phyloP scores from a whole-genome alignment of 2,329 filamentous ascomycete species.

The Bipolaris gigantea region DNA sequence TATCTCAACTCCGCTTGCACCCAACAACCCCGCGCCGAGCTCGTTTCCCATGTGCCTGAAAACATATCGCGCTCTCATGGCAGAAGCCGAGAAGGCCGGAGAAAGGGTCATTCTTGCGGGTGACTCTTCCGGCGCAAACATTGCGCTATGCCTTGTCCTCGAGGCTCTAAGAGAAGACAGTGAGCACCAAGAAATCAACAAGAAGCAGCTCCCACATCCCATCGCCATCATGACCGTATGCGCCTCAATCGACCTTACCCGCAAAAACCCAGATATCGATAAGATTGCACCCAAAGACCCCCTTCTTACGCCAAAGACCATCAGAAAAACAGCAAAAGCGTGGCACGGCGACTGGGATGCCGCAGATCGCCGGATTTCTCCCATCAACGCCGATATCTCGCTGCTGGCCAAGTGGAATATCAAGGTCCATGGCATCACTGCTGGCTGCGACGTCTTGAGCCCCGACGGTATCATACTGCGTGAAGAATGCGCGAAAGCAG shows the following conservation, averaged over 20 bases:
- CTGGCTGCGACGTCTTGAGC: conserved; percentile 56
- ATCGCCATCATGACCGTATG: conserved; percentile 50
- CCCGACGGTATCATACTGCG: conserved; percentile 57
- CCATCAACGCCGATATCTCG: conserved; percentile 50
- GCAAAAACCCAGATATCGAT: conserved; percentile 51
- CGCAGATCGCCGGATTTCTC: conserved; percentile 53
- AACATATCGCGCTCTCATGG: conserved; percentile 50
- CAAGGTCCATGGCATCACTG: conserved; percentile 56
- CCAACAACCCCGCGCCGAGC: conserved; percentile 53
- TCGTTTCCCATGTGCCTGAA: conserved; percentile 53
- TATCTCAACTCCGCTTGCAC: conserved; percentile 59
- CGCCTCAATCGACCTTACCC: conserved; percentile 54
- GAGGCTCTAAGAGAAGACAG: conserved; percentile 43
- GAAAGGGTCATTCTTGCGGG: conserved; percentile 56
- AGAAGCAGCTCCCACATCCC: too few species aligned
- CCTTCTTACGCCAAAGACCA: conserved; percentile 49
- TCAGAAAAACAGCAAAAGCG: conserved; percentile 46
- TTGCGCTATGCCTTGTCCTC: conserved; percentile 50
- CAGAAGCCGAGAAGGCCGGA: conserved; percentile 39
- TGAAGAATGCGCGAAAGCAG: conserved; percentile 48
- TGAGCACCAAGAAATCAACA: conserved; percentile 1
- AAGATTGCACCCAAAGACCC: conserved; percentile 50
- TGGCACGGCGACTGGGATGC: conserved; percentile 49
- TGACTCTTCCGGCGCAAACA: conserved; percentile 60
- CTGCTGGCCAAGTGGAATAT: conserved; percentile 47